Evolutionary conservation across 768 basidiomycete species (phyloP).

Genomic region (Mrakia hoshinonis): DNA sequence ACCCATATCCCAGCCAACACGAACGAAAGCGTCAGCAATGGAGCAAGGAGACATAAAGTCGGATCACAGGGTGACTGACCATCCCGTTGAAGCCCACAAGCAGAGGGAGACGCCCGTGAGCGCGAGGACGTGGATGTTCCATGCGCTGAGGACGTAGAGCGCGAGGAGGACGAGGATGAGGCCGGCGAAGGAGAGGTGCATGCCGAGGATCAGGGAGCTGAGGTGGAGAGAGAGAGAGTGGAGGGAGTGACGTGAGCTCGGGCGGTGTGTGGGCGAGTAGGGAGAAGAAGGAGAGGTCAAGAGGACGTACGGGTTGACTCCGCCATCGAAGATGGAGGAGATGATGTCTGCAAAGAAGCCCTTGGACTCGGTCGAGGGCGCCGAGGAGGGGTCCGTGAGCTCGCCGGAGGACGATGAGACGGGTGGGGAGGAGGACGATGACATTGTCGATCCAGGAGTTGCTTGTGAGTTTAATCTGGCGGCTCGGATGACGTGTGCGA

Average conservation of each 20-base stretch:
- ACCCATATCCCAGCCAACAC: slow-evolving; percentile 30
- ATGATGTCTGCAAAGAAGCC: slow-evolving; percentile 52
- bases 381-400: too few relatives aligned
- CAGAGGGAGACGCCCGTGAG: slow-evolving; percentile 58
- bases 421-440: neutral
- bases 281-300: too few relatives aligned
- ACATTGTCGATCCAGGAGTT: neutral
- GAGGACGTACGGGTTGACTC: slow-evolving; percentile 26
- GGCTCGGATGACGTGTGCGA: neutral
- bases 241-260: slow-evolving; percentile 50
- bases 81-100: slow-evolving; percentile 73
- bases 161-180: slow-evolving; percentile 52
- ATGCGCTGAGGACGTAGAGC: slow-evolving; percentile 48
- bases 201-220: slow-evolving; percentile 26
- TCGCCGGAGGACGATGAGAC: neutral
- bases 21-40: neutral
- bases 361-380: neutral
- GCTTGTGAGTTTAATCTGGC: too few relatives aligned
- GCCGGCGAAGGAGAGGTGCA: slow-evolving; percentile 53
- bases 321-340: slow-evolving; percentile 51
- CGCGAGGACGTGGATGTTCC: slow-evolving; percentile 59
- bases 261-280: neutral
- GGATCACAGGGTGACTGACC: slow-evolving; percentile 45
- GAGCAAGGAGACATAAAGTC: slow-evolving; percentile 6
- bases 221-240: slow-evolving; percentile 45